phyloP scores from a whole-genome alignment of 2,329 filamentous ascomycete species.

The Botrytis elliptica region DNA sequence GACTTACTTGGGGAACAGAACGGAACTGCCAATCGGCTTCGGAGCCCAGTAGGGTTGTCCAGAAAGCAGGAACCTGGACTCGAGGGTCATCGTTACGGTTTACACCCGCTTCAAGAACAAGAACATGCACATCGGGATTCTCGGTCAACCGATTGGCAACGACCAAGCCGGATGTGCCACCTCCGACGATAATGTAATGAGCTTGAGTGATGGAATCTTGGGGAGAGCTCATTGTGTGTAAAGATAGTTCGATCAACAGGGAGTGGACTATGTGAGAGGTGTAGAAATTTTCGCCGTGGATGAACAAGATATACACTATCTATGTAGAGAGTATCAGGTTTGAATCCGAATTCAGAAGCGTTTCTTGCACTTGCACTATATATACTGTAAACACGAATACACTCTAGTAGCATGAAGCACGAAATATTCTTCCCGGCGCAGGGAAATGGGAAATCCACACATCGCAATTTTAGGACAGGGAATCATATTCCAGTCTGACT shows the following conservation, averaged over 20 bases:
- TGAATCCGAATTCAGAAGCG: fast-evolving
- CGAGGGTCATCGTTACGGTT: conserved; percentile 40
- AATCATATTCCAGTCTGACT: background rate
- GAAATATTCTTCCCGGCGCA: background rate
- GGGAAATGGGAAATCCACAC: background rate
- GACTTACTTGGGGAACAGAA: conserved; percentile 40
- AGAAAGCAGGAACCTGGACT: conserved; percentile 37
- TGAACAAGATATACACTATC: background rate
- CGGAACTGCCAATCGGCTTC: conserved; percentile 45
- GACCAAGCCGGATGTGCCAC: conserved; percentile 25
- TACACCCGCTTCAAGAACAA: conserved; percentile 44
- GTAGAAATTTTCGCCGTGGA: background rate
- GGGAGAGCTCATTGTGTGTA: background rate
- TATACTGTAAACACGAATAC: background rate
- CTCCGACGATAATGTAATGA: conserved; percentile 5
- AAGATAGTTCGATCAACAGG: background rate
- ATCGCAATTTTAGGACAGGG: background rate
- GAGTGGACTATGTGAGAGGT: background rate
- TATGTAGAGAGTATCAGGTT: background rate
- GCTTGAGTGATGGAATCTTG: background rate
- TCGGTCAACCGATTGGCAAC: conserved; percentile 37
- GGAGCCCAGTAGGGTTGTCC: conserved; percentile 30
- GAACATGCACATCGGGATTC: conserved; percentile 42
- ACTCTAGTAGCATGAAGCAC: background rate
- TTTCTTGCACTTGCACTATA: background rate